Evolutionary conservation across 208 protist genomes (phyloP).

Genomic region (Leishmania arabica): DNA sequence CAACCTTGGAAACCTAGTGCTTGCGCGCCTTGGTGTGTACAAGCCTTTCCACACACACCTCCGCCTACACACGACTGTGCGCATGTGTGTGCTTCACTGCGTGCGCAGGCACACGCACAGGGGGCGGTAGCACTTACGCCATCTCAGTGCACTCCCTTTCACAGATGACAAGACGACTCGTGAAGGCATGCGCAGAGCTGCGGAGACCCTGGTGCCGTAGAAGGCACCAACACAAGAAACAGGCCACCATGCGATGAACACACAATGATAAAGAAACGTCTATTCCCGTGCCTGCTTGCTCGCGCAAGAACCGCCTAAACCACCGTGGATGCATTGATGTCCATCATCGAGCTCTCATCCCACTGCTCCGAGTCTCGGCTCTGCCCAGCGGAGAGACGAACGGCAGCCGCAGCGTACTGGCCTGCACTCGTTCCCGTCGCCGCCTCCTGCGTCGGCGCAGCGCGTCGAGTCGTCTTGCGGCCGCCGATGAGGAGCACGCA

Average conservation of each 20-base stretch:
- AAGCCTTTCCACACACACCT: background rate
- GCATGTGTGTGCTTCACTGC: background rate
- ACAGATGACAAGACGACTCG: background rate
- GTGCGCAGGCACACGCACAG: background rate
- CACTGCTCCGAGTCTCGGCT: constrained; percentile 33
- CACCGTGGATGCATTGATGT: constrained; percentile 23
- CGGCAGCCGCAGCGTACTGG: constrained; percentile 31
- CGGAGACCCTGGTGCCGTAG: background rate
- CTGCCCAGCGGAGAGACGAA: constrained; percentile 45
- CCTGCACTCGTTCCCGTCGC: constrained; percentile 1
- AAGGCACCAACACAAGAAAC: background rate
- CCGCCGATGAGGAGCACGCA: constrained; percentile 75
- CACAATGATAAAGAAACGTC: background rate
- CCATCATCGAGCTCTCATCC: constrained; percentile 33
- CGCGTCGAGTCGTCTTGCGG: constrained; percentile 61
- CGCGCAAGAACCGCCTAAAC: background rate
- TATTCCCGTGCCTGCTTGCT: background rate
- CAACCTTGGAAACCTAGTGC: background rate
- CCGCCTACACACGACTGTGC: background rate
- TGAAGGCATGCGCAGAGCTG: constrained; percentile 4
- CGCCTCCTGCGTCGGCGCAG: constrained; percentile 8
- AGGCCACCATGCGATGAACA: background rate
- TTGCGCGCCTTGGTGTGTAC: background rate
- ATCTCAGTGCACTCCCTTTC: background rate
- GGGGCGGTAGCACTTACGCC: background rate